Base-by-base conservation (phyloP, 2,329 filamentous ascomycete genomes). In the Penicillium concentricum region DNA sequence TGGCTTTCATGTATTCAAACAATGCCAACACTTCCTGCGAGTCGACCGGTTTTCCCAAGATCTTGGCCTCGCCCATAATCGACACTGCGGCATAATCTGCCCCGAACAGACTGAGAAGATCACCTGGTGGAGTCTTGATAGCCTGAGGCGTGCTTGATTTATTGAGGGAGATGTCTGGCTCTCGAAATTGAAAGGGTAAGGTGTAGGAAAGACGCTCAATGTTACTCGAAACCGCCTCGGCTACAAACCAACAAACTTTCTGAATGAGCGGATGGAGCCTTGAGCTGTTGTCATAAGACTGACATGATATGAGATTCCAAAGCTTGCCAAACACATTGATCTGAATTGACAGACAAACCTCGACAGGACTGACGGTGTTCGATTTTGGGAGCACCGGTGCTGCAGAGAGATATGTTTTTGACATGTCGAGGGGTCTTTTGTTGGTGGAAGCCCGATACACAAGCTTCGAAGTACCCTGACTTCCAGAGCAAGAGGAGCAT, bases 301-400 rank as follows among this genome's bases (percentile, higher is more conserved):
- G 91, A 62, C 91, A 96, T 5, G 90, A 86, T 45, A 96, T 90
- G 22, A 96, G 77, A 0, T 92, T 92, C 92, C 91, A 96, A 0
- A 95, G 76, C 66, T 95, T 89, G 63, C 84, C 81, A 67, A 95
- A 96, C 0, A 90, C 90, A 61, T 91, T 92, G 66, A 96, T 90
- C 1, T 90, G 92, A 57, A 96, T 92, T 2, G 91, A 95, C 89
- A 96, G 93, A 62, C 90, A 95, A 0, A 90, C 90, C 16, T 90
- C 84, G 0, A 94, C 89, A 13, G 86, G 88, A 89, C 94, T 94
- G 67, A 93, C 90, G 12, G 78, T 80, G 2, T 93, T 79, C 63
- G 93, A 92, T 66, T 93, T 92, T 48, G 93, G 72, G 32, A 92
- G 90, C 0, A 89, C 90, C 1, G 90, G 92, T 86, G 95, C 92